Percentiles rank a stretch among this genome's conserved stretches.
Evolutionary conservation across 2,329 filamentous ascomycete genomes (phyloP).

Genomic region (Aotearoamyces nothofagi): DNA sequence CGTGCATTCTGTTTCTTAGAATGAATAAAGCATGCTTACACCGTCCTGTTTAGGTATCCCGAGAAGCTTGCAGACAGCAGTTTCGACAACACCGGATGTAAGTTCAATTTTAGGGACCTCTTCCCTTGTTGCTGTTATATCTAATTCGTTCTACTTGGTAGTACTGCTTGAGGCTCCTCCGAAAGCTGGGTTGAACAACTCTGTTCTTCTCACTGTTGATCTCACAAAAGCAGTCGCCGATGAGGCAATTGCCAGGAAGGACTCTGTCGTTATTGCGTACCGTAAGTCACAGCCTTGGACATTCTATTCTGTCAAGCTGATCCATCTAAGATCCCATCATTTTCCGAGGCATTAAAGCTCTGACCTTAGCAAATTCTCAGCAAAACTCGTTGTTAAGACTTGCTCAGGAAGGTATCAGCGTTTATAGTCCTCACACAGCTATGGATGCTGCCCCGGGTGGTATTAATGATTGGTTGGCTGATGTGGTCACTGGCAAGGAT

Average conservation of each 20-base stretch:
- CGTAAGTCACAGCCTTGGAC: constrained; percentile 36
- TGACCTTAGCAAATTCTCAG: constrained; percentile 74
- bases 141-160: too few species aligned
- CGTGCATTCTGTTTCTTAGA: constrained; percentile 20
- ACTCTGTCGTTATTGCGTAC: constrained; percentile 76
- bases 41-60: constrained; percentile 50
- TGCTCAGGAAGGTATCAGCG: constrained; percentile 74
- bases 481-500: constrained; percentile 63
- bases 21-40: not conserved
- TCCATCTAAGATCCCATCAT: constrained; percentile 70
- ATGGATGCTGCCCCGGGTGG: constrained; percentile 76
- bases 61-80: constrained; percentile 75
- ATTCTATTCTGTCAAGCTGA: constrained; percentile 3
- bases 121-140: too few species aligned
- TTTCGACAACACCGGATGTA: constrained; percentile 89
- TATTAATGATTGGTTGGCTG: constrained; percentile 87
- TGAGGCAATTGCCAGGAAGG: constrained; percentile 67
- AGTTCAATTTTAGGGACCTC: constrained; percentile 5
- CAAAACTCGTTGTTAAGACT: constrained; percentile 74
- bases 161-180: constrained; percentile 57
- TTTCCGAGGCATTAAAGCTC: constrained; percentile 78
- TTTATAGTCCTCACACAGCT: constrained; percentile 93
- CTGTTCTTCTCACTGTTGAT: constrained; percentile 74
- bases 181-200: constrained; percentile 36
- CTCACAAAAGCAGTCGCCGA: constrained; percentile 78